phyloP scores from a whole-genome alignment of 352 stramenopile genomes.

The Phytophthora cactorum region DNA sequence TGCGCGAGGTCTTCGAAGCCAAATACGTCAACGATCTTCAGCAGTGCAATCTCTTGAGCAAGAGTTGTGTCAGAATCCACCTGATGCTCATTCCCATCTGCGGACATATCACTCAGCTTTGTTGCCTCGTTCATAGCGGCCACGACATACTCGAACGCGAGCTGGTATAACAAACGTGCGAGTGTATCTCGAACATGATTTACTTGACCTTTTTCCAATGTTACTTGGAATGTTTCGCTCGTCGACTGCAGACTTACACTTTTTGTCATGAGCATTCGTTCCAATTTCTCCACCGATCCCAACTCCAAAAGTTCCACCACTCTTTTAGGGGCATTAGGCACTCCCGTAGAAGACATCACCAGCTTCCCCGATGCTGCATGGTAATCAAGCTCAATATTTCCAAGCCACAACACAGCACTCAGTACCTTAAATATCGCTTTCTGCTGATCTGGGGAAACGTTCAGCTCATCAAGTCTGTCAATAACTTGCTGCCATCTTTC shows the following conservation, averaged over 20 bases:
- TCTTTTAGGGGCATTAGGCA: slow-evolving; percentile 18
- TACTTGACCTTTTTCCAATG: slow-evolving; percentile 54
- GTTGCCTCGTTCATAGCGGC: slow-evolving; percentile 55
- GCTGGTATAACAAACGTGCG: slow-evolving; percentile 63
- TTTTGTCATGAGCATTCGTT: slow-evolving; percentile 58
- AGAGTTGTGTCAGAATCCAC: not conserved
- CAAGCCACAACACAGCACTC: slow-evolving; percentile 75
- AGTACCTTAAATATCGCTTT: slow-evolving; percentile 65
- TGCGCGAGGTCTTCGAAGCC: slow-evolving; percentile 72
- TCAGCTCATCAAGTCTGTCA: slow-evolving; percentile 51
- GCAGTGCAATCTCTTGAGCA: slow-evolving; percentile 13
- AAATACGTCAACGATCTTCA: slow-evolving; percentile 80
- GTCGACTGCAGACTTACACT: slow-evolving; percentile 53
- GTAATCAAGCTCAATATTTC: slow-evolving; percentile 64
- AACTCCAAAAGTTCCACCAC: slow-evolving; percentile 49
- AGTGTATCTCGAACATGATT: slow-evolving; percentile 59
- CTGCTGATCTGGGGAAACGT: slow-evolving; percentile 44
- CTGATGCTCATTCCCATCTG: slow-evolving; percentile 2
- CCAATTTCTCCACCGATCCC: slow-evolving; percentile 30
- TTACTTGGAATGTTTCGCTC: slow-evolving; percentile 59
- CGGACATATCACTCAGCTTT: slow-evolving; percentile 16
- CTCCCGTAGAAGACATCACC: slow-evolving; percentile 29
- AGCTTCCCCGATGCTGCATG: slow-evolving; percentile 25
- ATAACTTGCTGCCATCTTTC: slow-evolving; percentile 73
- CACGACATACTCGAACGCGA: slow-evolving; percentile 56